Percentiles rank a stretch among this genome's conserved stretches.
Evolutionary conservation across 2,329 filamentous ascomycete genomes (phyloP).

Genomic region (Botryotinia globosa): DNA sequence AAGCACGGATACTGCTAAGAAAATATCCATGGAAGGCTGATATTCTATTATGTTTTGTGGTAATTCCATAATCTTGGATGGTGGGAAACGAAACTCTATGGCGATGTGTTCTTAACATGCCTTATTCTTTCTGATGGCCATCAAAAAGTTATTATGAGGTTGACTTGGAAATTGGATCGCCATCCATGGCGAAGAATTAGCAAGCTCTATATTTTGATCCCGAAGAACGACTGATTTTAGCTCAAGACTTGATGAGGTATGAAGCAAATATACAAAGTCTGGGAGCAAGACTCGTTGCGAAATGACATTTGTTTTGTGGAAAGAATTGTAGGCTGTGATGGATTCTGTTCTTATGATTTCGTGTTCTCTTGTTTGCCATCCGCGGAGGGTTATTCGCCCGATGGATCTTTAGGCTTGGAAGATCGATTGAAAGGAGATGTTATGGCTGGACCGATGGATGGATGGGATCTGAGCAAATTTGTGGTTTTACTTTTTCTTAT

Average conservation of each 20-base stretch:
- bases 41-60: constrained; percentile 12
- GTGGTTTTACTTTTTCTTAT: not conserved
- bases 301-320: not conserved
- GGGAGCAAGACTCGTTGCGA: not conserved
- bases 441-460: not conserved
- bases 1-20: constrained; percentile 64
- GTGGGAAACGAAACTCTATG: not conserved
- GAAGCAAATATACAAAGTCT: not conserved
- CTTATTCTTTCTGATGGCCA: not conserved
- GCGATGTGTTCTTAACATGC: not conserved
- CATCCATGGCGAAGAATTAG: not conserved
- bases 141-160: not conserved
- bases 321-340: constrained; percentile 4
- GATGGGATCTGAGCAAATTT: not conserved
- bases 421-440: not conserved
- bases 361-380: not conserved
- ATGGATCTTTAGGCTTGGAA: not conserved
- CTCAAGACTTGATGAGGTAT: not conserved
- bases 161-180: not conserved
- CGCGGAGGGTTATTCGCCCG: not conserved
- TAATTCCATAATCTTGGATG: not conserved
- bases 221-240: not conserved
- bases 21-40: constrained; percentile 39
- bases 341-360: constrained; percentile 11
- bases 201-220: not conserved